These are phyloP conservation scores for Phytophthora chlamydospora DNA, from an alignment of 352 stramenopile species.

Conservation along the genomic window DNA sequence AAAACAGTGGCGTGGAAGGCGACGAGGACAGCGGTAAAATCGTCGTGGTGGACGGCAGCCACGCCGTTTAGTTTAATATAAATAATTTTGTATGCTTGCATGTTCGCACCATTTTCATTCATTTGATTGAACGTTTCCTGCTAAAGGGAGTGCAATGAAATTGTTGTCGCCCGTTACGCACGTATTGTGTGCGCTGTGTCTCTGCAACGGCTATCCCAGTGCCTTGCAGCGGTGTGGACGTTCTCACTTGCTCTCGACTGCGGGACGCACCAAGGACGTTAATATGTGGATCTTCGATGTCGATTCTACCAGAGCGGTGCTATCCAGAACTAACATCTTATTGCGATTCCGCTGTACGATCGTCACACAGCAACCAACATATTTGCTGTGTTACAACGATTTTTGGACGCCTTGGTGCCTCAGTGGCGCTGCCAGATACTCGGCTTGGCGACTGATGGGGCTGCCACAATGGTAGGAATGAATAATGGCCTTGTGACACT, in stretches of 20 bases:
- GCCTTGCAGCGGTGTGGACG: constrained; percentile 2
- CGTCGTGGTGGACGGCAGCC: too few species aligned
- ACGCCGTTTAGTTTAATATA: too few species aligned
- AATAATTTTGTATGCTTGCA: too few species aligned
- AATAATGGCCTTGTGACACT: constrained; percentile 8
- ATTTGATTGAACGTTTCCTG: too few species aligned
- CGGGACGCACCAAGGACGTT: constrained; percentile 11
- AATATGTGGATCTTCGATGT: constrained; percentile 19
- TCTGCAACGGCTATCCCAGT: background rate
- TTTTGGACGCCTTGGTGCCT: constrained; percentile 2
- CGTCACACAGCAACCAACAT: constrained; percentile 16
- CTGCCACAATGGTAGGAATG: background rate
- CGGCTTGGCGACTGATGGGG: background rate
- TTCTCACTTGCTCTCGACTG: constrained; percentile 14
- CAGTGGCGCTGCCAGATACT: constrained; percentile 3
- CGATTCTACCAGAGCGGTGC: constrained; percentile 5
- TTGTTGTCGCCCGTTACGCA: constrained; percentile 5
- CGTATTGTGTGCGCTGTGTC: constrained; percentile 13
- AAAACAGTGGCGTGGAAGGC: too few species aligned
- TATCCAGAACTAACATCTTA: constrained; percentile 15
- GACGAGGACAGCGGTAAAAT: too few species aligned
- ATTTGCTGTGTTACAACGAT: background rate
- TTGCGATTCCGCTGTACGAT: constrained; percentile 14
- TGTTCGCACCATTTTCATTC: too few species aligned
- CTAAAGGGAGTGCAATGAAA: constrained; percentile 1